Base-by-base conservation (phyloP, 2,329 filamentous ascomycete species). In the Emergomyces orientalis region DNA sequence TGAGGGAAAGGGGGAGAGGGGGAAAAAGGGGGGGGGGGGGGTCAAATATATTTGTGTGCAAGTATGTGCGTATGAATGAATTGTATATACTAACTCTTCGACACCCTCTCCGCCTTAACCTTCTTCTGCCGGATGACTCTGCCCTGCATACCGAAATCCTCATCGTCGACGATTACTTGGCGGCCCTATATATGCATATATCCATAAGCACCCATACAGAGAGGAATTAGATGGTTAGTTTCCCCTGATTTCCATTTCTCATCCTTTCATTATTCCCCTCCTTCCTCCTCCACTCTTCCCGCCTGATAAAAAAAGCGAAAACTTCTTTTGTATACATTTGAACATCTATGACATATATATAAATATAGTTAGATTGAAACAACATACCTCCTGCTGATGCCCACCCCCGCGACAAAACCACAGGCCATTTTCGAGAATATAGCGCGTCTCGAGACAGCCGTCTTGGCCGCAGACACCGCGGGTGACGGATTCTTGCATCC, bases 371-470 rank as follows among this genome's bases (percentile, higher is more conserved):
- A n/a, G n/a, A n/a, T n/a, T n/a, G n/a, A n/a, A 2, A 32, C 41
- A 39, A 57, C 37, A 57, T 76, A 90, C 88, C 76, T 90, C 86
- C 68, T 92, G 86, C 68, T 87, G 85, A 78, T 95, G 91, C 39
- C 43, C 43, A 45, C 90, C 90, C 67, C 89, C 87, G 66, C 87
- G 82, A 75, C 91, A 96, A 73, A 90, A 95, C 65, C 87, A 85
- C 63, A 87, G 83, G 3, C 90, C 90, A 74, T 89, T 88, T 67
- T 91, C 86, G 39, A 87, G 79, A 71, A 90, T 89, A 77, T 88
- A 91, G 65, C 83, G 83, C 51, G 81, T 82, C 60, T 88, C 88
- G 64, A 88, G 87, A 72, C 91, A 96, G 69, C 84, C 82, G 65
- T 84, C 82, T 65, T 83, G 77, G 58, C 81, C 81, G 69, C 83